Evolutionary conservation across 768 basidiomycete genomes (phyloP), one percentile per base, ranked within the genome.

Genomic region (Leccinum incarnatum): DNA sequence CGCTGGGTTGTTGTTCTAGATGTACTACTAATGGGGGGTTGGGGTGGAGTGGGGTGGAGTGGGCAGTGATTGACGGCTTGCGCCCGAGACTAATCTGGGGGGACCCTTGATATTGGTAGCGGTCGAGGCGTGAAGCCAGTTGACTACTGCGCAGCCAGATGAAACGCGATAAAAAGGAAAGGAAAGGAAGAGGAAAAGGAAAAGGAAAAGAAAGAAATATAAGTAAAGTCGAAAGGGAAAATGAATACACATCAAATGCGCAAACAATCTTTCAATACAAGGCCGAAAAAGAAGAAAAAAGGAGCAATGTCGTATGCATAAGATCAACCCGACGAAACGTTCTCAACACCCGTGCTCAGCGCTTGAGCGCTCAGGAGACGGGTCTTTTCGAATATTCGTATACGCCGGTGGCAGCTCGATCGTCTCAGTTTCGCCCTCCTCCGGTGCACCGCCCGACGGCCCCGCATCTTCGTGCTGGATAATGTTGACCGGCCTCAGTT

Each of bases 381-480:
- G 40, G 40, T 58, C 29, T 40, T 60, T 70, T 36, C 54, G 64
- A 50, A 92, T 77, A 60, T 88, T 82, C 27, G 87, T 90, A 72
- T 93, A 93, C 30, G 89, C 89, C 2, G 91, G 91, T 14, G 91
- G 91, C 51, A 93, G 78, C 72, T 93, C 91, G 49, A 93, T 83
- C 46, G 89, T 91, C 72, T 89, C 91, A 15, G 82, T 69, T 62
- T 76, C 78, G 8, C 73, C 75, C 47, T 69, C 69, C 51, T 58
- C 37, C 17, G 37, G 60, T 19, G 56, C 52, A 66, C 45, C 55
- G 62, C 59, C 70, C 72, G 37, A 40, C 40, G 57, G 74, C 1
- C 91, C 91, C 0, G 88, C 91, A 68, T 93, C 91, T 62, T 92
- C 89, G 65, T 93, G 91, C 72, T 93, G 91, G 48, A 93, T 81